Base-by-base conservation (phyloP, 2,329 filamentous ascomycete genomes). In the Macrophomina tecta region DNA sequence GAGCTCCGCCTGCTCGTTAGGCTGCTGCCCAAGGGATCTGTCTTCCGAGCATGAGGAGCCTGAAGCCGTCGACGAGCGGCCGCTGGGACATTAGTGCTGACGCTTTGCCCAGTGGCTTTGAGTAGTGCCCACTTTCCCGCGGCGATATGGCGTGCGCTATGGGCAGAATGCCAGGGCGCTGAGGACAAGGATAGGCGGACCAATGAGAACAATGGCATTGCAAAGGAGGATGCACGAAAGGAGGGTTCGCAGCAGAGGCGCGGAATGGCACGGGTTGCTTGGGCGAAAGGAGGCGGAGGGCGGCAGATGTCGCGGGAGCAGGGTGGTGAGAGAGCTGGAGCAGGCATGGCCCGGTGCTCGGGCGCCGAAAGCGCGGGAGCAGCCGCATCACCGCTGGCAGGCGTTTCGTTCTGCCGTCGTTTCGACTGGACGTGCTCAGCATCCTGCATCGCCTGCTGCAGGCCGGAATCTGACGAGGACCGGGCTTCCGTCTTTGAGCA, bases 131-230 rank as follows among this genome's bases (percentile, higher is more conserved):
- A 62, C 58, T 60, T 46, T 45, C 40, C 38, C 40, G 40, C 23
- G 56, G 56, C 40, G 42, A 46, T 40, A 60, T 60, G 56, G 56
- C 56, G 56, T 49, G 58, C 58, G 58, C 58, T 62, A 49, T 62
- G 58, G 45, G 42, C 58, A 62, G 45, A 18, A 49, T 42, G 48
- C 42, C 18, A 28, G 53, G 36, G 18, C 11, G 4, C 18, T 14
- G 23, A 18, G 34, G 42, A 38, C 45, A 48, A 32, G 58, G 58
- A 32, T 38, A 4, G 16, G 32, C n/a, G n/a, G 40, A 7, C 58
- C 58, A 62, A 62, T 62, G 38, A 45, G 58, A 62, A 45, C 23
- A 14, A 62, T 36, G 32, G 18, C 32, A 49, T 62, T 62, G 49
- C 42, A 62, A 62, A 62, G 58, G 32, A 38, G 58, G 58, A 28